Conservation (phyloP, 106 monocot species). For the Dendrobium chrysotoxum region DNA sequence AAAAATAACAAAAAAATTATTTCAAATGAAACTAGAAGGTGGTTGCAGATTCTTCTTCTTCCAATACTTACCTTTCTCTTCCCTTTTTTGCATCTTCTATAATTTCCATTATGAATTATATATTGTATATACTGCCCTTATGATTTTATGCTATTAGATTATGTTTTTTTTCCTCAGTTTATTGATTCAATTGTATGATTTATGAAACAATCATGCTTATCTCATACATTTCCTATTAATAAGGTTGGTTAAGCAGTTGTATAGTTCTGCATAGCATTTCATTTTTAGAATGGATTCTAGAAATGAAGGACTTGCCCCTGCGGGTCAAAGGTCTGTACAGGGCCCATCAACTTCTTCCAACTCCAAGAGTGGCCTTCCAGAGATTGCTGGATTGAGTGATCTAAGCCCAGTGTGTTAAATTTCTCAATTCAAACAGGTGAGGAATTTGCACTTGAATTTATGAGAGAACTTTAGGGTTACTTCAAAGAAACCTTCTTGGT, state of each 20-base stretch:
- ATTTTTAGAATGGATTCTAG: conserved; percentile 25
- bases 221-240: neutral
- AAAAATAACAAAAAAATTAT: no score
- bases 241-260: neutral
- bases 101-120: neutral
- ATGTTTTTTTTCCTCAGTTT: neutral
- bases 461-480: conserved; percentile 62
- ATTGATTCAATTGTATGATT: neutral
- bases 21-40: no score
- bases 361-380: conserved; percentile 28
- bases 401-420: conserved; percentile 50
- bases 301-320: conserved; percentile 30
- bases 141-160: neutral
- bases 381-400: conserved; percentile 22
- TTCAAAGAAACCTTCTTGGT: conserved; percentile 34
- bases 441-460: conserved; percentile 86
- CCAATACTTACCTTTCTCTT: neutral
- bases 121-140: neutral
- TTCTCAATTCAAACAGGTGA: conserved; percentile 91
- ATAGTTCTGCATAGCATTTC: neutral
- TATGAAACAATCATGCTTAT: neutral
- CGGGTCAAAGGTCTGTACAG: conserved; percentile 39
- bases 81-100: neutral
- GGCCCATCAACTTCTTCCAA: conserved; percentile 26
- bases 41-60: neutral